Base-by-base conservation (phyloP, 2,329 filamentous ascomycete genomes). In the Alternaria hordeiaustralica region DNA sequence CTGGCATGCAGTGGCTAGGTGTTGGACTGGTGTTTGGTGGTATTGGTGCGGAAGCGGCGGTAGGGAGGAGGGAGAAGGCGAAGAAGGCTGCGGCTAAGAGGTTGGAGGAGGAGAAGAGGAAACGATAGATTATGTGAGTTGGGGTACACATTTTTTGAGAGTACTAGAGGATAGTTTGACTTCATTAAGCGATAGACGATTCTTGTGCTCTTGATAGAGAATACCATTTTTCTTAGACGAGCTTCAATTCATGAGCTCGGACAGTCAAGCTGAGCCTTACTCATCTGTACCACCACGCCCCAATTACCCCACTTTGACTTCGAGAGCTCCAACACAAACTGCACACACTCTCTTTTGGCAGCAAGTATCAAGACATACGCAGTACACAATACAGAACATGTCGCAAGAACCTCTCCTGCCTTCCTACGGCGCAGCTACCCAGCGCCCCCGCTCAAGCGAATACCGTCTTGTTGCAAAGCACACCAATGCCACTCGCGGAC, bases 11-110 rank as follows among this genome's bases (percentile, higher is more conserved):
- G 83, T 97, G 94, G 92, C 83, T 96, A 7, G 96, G 96, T 67
- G 94, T 99, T 30, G 90, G 88, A 0, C 84, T 99, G 62, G 96
- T 99, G 9, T 99, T 99, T 83, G 94, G 94, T 25, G 96, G 95
- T 55, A 94, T 99, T 76, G 96, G 94, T 28, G 92, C 94, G 36
- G 96, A 99, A 83, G 95, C 91, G 2, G 84, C 88, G 67, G 92
- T 97, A 74, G 90, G 92, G 60, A 87, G 92, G 69, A 84, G 87
- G 69, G 95, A 97, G 84, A 97, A 98, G 86, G 84, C 89, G 75
- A 89, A 88, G 60, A 97, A 96, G 84, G 89, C 90, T 78, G 84
- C 83, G 56, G 89, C 87, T 28, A 90, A 88, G 75, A 75, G 73
- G 66, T 51, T 61, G 21, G 65, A 45, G 15, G 56, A 46, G 20